Evolutionary conservation across 2,329 filamentous ascomycete species (phyloP), one percentile per base, ranked within the genome.

Genomic region (Verticillium nonalfalfae): DNA sequence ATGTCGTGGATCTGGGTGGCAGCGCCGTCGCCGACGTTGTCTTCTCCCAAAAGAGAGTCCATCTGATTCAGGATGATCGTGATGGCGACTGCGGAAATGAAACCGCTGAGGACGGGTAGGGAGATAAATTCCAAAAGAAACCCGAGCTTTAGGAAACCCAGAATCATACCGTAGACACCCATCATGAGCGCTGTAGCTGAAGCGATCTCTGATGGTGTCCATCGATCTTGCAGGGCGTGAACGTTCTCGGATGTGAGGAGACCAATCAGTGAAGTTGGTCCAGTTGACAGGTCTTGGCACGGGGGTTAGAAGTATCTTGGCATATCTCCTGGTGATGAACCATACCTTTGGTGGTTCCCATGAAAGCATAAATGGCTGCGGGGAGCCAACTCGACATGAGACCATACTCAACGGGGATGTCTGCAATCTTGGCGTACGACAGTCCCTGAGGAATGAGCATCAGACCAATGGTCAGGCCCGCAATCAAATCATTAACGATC

Each of bases 111-210:
- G 1, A 89, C 84, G 0, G 86, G 86, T 1, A 86, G 78, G 0
- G 86, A 88, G 65, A 89, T 84, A 66, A 87, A 89, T 63, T 89
- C 85, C 21, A 89, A 78, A 5, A 89, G 75, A 69, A 87, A 89
- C 1, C 86, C 86, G 5, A 89, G 80, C 59, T 85, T 86, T 26
- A 88, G 75, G 1, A 88, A 75, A 0, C 86, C 86, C 2, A 89
- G 73, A 15, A 79, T 76, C 26, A 89, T 78, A 15, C 81, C 78
- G 66, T 85, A 87, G 3, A 87, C 75, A 0, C 87, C 87, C 64
- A 88, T 85, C 73, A 85, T 83, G 69, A 89, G 80, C 13, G 86
- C 84, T 1, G 88, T 79, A 7, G 85, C 85, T 0, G 83, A 83
- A 1, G 85, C 83, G 38, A 89, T 84, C 38, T 82, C 78, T 21